Conservation (phyloP, 495 filamentous ascomycete species). For the Neurospora discreta region DNA sequence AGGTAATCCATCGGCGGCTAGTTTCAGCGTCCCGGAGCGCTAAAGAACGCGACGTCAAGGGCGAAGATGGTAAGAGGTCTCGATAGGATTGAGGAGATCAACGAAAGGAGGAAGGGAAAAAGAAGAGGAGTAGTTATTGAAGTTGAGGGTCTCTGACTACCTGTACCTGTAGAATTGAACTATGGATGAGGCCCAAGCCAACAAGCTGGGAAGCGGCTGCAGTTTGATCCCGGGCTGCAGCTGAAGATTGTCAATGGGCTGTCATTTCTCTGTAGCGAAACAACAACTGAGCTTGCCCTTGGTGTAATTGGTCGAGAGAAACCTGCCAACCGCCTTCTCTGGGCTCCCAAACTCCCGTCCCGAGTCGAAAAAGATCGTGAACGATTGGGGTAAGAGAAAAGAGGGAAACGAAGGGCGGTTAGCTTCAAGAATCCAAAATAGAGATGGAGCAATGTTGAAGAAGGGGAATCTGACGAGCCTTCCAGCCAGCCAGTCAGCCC, state of each 20-base stretch:
- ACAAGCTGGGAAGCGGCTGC: neutral
- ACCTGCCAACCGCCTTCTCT: neutral
- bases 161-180: neutral
- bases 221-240: neutral
- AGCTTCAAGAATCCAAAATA: neutral
- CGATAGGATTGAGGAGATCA: neutral
- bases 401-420: neutral
- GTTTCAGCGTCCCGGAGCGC: neutral
- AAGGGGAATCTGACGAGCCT: neutral
- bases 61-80: neutral
- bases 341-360: neutral
- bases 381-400: neutral
- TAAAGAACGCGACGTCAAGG: neutral
- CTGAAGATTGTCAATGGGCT: neutral
- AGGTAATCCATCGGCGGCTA: conserved; percentile 11
- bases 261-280: neutral
- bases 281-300: neutral
- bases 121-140: neutral
- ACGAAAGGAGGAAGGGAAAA: neutral
- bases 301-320: neutral
- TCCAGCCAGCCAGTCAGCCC: neutral
- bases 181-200: neutral
- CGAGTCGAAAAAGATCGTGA: neutral
- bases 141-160: neutral
- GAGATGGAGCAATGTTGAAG: neutral